Percentiles rank a stretch among this genome's conserved stretches.
Conservation (phyloP, 495 filamentous ascomycete species). For the Aspergillus ellipticus region DNA sequence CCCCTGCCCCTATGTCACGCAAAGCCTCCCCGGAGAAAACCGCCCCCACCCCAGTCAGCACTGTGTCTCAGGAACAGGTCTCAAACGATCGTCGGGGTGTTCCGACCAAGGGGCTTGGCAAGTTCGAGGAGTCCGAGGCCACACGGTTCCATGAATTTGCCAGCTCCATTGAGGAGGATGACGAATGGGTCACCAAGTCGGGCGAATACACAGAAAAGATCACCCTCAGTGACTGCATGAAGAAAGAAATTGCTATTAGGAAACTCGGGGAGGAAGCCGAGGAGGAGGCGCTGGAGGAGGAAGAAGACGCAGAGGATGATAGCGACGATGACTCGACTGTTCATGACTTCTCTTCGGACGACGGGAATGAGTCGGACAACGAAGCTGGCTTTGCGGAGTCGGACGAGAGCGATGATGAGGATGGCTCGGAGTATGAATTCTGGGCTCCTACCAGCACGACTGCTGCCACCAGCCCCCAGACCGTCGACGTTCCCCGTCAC, state of each 20-base stretch:
- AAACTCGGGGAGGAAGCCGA: slow-evolving; percentile 87
- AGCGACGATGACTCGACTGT: slow-evolving; percentile 60
- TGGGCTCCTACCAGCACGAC: slow-evolving; percentile 68
- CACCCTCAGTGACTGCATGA: slow-evolving; percentile 83
- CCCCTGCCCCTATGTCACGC: slow-evolving; percentile 47
- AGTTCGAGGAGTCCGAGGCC: slow-evolving; percentile 62
- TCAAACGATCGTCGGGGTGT: slow-evolving; percentile 23
- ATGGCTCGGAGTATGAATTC: slow-evolving; percentile 66
- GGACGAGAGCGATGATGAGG: slow-evolving; percentile 78
- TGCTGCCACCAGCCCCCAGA: slow-evolving; percentile 51
- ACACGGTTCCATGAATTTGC: slow-evolving; percentile 93
- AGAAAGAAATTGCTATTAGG: slow-evolving; percentile 85
- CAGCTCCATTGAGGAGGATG: slow-evolving; percentile 71
- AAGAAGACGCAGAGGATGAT: slow-evolving; percentile 52
- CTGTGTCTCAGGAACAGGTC: neutral
- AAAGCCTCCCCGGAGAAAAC: slow-evolving; percentile 36
- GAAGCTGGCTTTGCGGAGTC: slow-evolving; percentile 90
- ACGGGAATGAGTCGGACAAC: slow-evolving; percentile 89
- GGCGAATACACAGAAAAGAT: slow-evolving; percentile 61
- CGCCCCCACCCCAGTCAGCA: slow-evolving; percentile 4
- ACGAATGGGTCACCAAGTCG: slow-evolving; percentile 78
- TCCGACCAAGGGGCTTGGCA: slow-evolving; percentile 43
- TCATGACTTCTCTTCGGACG: slow-evolving; percentile 59
- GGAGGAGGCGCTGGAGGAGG: slow-evolving; percentile 73
- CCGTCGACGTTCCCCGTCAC: slow-evolving; percentile 45